These are phyloP conservation scores for Colletotrichum liaoningense DNA, from an alignment of 2,329 filamentous ascomycete genomes.

Conservation along the genomic window DNA sequence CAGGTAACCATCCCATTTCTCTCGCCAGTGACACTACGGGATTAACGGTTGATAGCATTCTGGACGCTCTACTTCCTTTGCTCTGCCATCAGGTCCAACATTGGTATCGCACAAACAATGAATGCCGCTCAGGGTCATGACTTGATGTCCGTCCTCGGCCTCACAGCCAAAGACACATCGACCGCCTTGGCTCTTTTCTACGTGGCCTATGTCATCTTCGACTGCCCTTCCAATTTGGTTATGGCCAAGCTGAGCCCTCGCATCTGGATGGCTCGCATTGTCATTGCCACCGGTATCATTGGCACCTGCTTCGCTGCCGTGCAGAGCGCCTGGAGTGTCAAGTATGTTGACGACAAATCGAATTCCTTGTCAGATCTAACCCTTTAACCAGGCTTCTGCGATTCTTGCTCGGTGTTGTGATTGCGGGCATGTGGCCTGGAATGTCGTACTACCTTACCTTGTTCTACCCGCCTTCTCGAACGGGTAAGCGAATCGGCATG, in stretches of 20 bases:
- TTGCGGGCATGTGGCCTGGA: conserved; percentile 94
- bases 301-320: conserved; percentile 87
- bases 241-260: conserved; percentile 89
- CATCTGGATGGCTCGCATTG: conserved; percentile 92
- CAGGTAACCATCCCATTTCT: conserved; percentile 50
- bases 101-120: conserved; percentile 96
- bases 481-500: conserved; percentile 87
- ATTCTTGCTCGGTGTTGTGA: conserved; percentile 86
- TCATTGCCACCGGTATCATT: conserved; percentile 86
- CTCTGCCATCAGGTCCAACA: conserved; percentile 91
- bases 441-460: conserved; percentile 94
- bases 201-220: conserved; percentile 90
- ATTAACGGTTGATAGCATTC: conserved; percentile 68
- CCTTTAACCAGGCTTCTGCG: conserved; percentile 71
- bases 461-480: conserved; percentile 89
- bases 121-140: conserved; percentile 78
- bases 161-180: conserved; percentile 82
- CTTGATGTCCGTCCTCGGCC: conserved; percentile 75
- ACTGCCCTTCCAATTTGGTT: conserved; percentile 87
- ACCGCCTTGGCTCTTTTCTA: conserved; percentile 91
- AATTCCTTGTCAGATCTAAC: conserved; percentile 31
- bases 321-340: conserved; percentile 84
- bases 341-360: conserved; percentile 59
- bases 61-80: conserved; percentile 93
- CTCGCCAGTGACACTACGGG: no score